Conservation (phyloP, 208 protist species). For the Leishmania mexicana region DNA sequence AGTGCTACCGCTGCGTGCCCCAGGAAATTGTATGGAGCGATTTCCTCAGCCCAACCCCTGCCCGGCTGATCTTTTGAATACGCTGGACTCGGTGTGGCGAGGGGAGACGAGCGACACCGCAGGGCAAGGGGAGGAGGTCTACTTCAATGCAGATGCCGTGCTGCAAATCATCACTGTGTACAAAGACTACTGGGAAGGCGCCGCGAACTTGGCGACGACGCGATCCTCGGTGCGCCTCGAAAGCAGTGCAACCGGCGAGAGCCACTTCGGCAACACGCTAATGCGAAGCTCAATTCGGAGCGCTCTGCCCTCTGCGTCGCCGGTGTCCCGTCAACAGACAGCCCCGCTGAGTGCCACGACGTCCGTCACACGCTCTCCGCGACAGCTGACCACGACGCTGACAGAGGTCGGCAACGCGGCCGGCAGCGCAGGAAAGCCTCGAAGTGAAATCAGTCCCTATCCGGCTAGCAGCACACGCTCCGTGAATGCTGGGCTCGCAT, state of each 20-base stretch:
- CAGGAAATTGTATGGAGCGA: constrained; percentile 50
- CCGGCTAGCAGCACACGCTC: not conserved
- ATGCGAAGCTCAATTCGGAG: constrained; percentile 20
- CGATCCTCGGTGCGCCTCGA: constrained; percentile 8
- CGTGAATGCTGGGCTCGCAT: not conserved
- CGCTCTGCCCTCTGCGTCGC: constrained; percentile 13
- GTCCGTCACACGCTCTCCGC: constrained; percentile 10
- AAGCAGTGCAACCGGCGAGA: not conserved
- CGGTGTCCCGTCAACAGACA: constrained; percentile 3
- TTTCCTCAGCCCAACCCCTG: constrained; percentile 65
- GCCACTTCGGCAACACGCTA: constrained; percentile 2
- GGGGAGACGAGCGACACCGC: constrained; percentile 35
- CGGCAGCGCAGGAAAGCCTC: constrained; percentile 6
- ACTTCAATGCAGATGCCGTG: constrained; percentile 67
- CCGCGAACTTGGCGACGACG: not conserved
- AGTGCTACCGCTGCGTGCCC: constrained; percentile 64
- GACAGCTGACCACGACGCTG: not conserved
- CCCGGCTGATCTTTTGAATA: constrained; percentile 64
- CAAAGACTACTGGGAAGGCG: constrained; percentile 45
- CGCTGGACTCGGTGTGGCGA: constrained; percentile 80
- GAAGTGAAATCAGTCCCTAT: not conserved
- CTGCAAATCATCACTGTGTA: constrained; percentile 76
- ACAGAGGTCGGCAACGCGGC: not conserved
- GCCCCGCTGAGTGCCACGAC: constrained; percentile 5
- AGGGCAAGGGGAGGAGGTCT: constrained; percentile 32